Evolutionary conservation across 257 asterid genomes (phyloP).

Genomic region (Mitragyna speciosa): DNA sequence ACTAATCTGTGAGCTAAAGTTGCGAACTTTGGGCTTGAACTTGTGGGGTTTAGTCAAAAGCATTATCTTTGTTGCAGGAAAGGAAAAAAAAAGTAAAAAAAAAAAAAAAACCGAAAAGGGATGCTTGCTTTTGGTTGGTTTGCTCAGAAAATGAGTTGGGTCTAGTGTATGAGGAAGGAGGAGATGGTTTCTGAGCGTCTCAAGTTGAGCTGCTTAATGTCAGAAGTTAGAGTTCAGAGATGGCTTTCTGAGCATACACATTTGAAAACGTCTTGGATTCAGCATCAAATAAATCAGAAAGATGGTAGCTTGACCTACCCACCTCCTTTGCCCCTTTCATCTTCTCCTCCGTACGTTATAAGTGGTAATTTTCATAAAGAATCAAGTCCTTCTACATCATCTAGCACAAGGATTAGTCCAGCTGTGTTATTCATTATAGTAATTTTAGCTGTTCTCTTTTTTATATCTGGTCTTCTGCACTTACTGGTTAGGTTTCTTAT

Average conservation of each 20-base stretch:
- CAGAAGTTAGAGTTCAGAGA: constrained; percentile 35
- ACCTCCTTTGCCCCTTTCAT: constrained; percentile 39
- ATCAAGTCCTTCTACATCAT: constrained; percentile 38
- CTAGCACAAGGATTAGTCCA: constrained; percentile 74
- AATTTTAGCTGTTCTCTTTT: constrained; percentile 76
- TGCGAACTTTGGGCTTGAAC: constrained; percentile 6
- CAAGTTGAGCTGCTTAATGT: constrained; percentile 43
- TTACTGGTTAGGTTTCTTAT: constrained; percentile 86
- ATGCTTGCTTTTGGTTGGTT: constrained; percentile 16
- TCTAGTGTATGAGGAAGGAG: constrained; percentile 5
- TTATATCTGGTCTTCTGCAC: constrained; percentile 91
- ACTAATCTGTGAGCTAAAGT: constrained; percentile 14
- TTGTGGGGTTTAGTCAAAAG: constrained; percentile 14
- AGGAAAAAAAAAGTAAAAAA: neutral
- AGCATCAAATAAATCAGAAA: constrained; percentile 40
- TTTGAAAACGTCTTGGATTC: constrained; percentile 62
- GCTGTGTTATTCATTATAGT: constrained; percentile 82
- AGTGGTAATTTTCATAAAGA: constrained; percentile 34
- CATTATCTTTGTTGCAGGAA: constrained; percentile 1
- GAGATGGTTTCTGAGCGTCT: constrained; percentile 17
- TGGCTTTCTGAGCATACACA: constrained; percentile 44
- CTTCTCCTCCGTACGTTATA: constrained; percentile 37
- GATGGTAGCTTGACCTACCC: constrained; percentile 51
- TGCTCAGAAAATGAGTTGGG: constrained; percentile 26
- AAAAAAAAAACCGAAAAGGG: neutral